phyloP scores from a whole-genome alignment of 2,329 filamentous ascomycete genomes.

The Didymella keratinophila region DNA sequence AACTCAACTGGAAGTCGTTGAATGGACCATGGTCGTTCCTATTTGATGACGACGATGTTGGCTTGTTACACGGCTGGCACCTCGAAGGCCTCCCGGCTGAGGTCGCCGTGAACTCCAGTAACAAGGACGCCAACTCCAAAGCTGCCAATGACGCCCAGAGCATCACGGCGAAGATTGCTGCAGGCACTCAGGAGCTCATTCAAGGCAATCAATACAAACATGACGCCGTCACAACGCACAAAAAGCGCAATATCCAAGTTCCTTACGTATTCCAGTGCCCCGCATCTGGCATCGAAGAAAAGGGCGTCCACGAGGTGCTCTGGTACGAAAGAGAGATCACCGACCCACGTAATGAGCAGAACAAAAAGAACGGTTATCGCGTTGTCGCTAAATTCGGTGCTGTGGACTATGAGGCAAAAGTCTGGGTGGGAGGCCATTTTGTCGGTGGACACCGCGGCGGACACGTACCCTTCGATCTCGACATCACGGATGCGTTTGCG shows the following conservation, averaged over 20 bases:
- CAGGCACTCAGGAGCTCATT: conserved; percentile 58
- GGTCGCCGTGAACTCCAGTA: conserved; percentile 38
- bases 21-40: conserved; percentile 70
- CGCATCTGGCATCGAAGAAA: conserved; percentile 68
- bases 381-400: conserved; percentile 66
- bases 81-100: conserved; percentile 58
- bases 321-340: conserved; percentile 68
- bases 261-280: conserved; percentile 72
- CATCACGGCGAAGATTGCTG: conserved; percentile 59
- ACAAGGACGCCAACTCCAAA: conserved; percentile 21
- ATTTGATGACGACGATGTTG: conserved; percentile 70
- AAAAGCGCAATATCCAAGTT: conserved; percentile 65
- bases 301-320: conserved; percentile 69
- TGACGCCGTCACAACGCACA: conserved; percentile 43
- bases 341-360: conserved; percentile 58
- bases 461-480: conserved; percentile 66
- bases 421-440: conserved; percentile 64
- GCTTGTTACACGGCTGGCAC: conserved; percentile 63
- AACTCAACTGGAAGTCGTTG: conserved; percentile 66
- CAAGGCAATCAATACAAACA: conserved; percentile 55
- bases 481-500: conserved; percentile 60
- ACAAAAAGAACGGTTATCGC: conserved; percentile 52
- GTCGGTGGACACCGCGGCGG: conserved; percentile 66
- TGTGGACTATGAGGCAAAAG: conserved; percentile 67
- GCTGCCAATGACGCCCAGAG: conserved; percentile 41